Conservation (phyloP, 371 early-diverging fungal species). For the Mucor plumbeus region DNA sequence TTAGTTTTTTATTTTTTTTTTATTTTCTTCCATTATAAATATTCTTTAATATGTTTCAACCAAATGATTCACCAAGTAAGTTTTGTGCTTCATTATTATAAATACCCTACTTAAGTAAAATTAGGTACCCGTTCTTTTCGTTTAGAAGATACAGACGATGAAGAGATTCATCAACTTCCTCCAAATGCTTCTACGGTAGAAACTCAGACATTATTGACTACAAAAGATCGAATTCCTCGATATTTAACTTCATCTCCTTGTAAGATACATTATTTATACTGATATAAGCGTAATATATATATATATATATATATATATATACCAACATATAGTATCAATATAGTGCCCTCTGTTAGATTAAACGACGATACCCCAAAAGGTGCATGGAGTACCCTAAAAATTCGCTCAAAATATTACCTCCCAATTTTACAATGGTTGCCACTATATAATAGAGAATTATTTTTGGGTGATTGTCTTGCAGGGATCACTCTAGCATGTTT, state of each 20-base stretch:
- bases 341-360: slow-evolving; percentile 45
- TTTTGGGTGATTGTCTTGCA: slow-evolving; percentile 77
- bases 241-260: slow-evolving; percentile 38
- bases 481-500: slow-evolving; percentile 90
- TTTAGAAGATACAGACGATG: slow-evolving; percentile 30
- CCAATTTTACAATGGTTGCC: slow-evolving; percentile 92
- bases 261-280: slow-evolving; percentile 6
- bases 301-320: neutral
- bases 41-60: slow-evolving; percentile 3
- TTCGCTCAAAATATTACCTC: slow-evolving; percentile 84
- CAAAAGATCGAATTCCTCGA: slow-evolving; percentile 31
- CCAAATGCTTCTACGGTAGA: slow-evolving; percentile 25
- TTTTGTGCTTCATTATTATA: neutral
- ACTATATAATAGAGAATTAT: slow-evolving; percentile 61
- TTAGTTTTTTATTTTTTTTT: neutral
- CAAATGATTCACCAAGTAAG: slow-evolving; percentile 6
- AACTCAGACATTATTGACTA: slow-evolving; percentile 18
- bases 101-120: neutral
- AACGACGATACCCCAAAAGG: slow-evolving; percentile 39
- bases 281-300: neutral
- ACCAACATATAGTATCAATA: neutral
- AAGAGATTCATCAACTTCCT: slow-evolving; percentile 16
- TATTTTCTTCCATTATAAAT: neutral
- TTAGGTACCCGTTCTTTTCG: slow-evolving; percentile 23
- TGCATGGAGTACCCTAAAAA: slow-evolving; percentile 46